Evolutionary conservation across 768 basidiomycete genomes (phyloP).

Genomic region (Naganishia vaughanmartiniae): DNA sequence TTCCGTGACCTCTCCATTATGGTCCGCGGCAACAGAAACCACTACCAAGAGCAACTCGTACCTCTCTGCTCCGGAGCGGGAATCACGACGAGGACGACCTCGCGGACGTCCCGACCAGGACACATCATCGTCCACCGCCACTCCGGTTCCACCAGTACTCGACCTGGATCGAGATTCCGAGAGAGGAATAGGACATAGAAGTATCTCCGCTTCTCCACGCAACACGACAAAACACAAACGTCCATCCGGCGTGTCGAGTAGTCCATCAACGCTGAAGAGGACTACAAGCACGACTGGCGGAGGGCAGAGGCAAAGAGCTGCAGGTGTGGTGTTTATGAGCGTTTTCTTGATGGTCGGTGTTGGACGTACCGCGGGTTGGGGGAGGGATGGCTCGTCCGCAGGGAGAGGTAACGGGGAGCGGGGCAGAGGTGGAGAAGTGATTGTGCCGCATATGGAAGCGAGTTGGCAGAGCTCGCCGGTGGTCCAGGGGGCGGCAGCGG

Average conservation of each 20-base stretch:
- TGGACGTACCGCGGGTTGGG: constrained; percentile 55
- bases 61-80: constrained; percentile 54
- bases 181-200: background rate
- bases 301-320: constrained; percentile 55
- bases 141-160: background rate
- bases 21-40: constrained; percentile 16
- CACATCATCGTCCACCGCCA: background rate
- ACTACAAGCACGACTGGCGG: constrained; percentile 9
- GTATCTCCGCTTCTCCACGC: constrained; percentile 9
- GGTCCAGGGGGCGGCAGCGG: background rate
- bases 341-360: constrained; percentile 71
- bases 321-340: constrained; percentile 77
- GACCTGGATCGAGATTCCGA: background rate
- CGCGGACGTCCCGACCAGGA: background rate
- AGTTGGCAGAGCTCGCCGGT: background rate
- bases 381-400: background rate
- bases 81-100: constrained; percentile 50
- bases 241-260: constrained; percentile 10
- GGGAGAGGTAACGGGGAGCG: background rate
- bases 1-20: constrained; percentile 4
- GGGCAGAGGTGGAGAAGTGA: constrained; percentile 6
- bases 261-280: background rate
- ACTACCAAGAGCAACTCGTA: constrained; percentile 52
- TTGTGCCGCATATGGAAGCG: constrained; percentile 2
- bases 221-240: background rate